Percentiles rank a stretch among this genome's conserved stretches.
Evolutionary conservation across 148 eudicot genomes (phyloP).

Genomic region (Camellia sinensis): DNA sequence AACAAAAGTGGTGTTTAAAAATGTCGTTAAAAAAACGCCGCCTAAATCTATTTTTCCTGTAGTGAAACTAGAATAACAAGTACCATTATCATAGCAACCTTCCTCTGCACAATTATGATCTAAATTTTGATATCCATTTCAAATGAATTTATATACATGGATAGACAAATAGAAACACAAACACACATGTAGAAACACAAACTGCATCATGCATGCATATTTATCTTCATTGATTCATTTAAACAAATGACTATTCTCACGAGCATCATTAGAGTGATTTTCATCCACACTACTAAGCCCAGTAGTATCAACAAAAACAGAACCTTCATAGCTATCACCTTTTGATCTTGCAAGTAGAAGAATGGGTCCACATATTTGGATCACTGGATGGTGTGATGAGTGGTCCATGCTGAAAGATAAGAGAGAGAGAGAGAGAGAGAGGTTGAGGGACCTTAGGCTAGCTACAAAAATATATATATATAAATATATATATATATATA

Average conservation of each 20-base stretch:
- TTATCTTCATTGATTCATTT: background rate
- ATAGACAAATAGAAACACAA: background rate
- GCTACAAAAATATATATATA: too few relatives aligned
- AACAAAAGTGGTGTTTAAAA: too few relatives aligned
- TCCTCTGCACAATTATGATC: slow-evolving; percentile 43
- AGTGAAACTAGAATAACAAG: slow-evolving; percentile 26
- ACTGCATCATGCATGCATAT: background rate
- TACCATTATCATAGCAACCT: slow-evolving; percentile 42
- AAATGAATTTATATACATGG: background rate
- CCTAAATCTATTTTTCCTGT: too few relatives aligned
- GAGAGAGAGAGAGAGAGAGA: too few relatives aligned
- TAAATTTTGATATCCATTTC: slow-evolving; percentile 8
- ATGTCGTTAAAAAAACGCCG: too few relatives aligned
- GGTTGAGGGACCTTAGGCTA: too few relatives aligned
- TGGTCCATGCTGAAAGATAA: too few relatives aligned
- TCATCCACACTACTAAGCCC: background rate
- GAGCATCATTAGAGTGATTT: background rate
- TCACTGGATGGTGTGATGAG: too few relatives aligned
- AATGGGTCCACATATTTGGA: too few relatives aligned
- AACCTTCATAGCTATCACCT: too few relatives aligned
- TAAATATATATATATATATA: too few relatives aligned
- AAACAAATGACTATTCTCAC: background rate
- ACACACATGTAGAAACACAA: background rate
- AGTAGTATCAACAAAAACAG: background rate
- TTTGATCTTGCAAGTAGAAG: too few relatives aligned